Evolutionary conservation across 768 basidiomycete genomes (phyloP), one percentile per base, ranked within the genome.

Genomic region (Galerina sulciceps): DNA sequence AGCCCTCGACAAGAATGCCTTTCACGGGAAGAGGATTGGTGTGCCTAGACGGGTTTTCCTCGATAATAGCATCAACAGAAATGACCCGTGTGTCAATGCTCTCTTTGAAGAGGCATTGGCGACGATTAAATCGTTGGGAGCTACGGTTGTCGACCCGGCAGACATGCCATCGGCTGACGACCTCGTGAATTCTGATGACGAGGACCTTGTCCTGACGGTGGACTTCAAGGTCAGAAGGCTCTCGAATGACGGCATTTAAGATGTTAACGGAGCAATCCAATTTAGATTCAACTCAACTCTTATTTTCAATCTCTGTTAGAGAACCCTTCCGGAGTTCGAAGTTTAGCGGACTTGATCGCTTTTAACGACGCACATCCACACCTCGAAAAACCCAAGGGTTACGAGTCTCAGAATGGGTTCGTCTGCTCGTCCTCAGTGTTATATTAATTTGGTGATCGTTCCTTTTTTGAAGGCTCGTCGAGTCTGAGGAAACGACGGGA

Each of bases 131-230:
- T 57, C 54, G 1, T 71, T 83, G 5, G 82, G 83, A 3, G 81
- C 81, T 2, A 77, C 79, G 0, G 73, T 89, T 5, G 76, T 89
- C 6, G 87, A 90, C 63, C 85, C 87, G 0, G 83, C 85, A 1
- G 84, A 88, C 57, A 71, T 89, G 17, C 81, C 85, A 0, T 81
- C 81, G 13, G 82, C 81, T 2, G 75, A 79, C 0, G 84, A 84
- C 53, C 76, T 85, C 6, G 59, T 76, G 37, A 58, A 61, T 4
- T 80, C 81, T 0, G 76, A 78, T 5, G 83, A 85, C 55, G 86
- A 89, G 68, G 80, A 75, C 0, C 68, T 83, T 10, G 86, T 87
- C 3, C 59, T 84, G 14, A 61, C 74, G 9, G 73, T 75, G 0
- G 86, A 89, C 59, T 84, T 88, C 70, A 88, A 86, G 79, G 87